phyloP scores from a whole-genome alignment of 805 yeast genomes.

The Cyberlindnera japonica region DNA sequence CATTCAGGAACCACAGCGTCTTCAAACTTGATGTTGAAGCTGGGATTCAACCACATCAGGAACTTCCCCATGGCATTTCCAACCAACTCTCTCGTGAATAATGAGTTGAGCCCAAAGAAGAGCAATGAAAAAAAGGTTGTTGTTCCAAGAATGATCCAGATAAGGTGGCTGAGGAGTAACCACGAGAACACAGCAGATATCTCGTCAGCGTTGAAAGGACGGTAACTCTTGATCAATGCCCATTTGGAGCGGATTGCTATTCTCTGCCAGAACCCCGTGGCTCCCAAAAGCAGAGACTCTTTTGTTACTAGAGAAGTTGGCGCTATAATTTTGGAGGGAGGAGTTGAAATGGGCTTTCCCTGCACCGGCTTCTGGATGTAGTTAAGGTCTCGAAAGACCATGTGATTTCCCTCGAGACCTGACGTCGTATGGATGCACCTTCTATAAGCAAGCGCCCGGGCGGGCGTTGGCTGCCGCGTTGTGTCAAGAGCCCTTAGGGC shows the following conservation, averaged over 20 bases:
- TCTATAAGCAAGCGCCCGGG: neutral
- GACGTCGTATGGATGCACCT: neutral
- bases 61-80: slow-evolving; percentile 75
- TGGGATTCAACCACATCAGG: slow-evolving; percentile 68
- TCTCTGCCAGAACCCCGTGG: slow-evolving; percentile 34
- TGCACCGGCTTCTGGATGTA: slow-evolving; percentile 6
- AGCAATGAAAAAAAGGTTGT: slow-evolving; percentile 86
- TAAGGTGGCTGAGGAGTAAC: slow-evolving; percentile 80
- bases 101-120: slow-evolving; percentile 67
- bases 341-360: no score
- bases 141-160: slow-evolving; percentile 78
- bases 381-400: slow-evolving; percentile 18
- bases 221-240: slow-evolving; percentile 67
- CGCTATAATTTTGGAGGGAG: slow-evolving; percentile 1
- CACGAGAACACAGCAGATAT: slow-evolving; percentile 84
- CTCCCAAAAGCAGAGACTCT: slow-evolving; percentile 20
- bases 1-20: slow-evolving; percentile 91
- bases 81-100: slow-evolving; percentile 85
- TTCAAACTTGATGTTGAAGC: slow-evolving; percentile 76
- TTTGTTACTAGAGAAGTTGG: slow-evolving; percentile 14
- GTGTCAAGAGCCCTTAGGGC: no score
- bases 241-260: slow-evolving; percentile 62
- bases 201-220: slow-evolving; percentile 89
- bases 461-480: no score
- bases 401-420: slow-evolving; percentile 5